These are phyloP conservation scores for Sporothrix luriei DNA, from an alignment of 2,329 filamentous ascomycete genomes.

Conservation along the genomic window DNA sequence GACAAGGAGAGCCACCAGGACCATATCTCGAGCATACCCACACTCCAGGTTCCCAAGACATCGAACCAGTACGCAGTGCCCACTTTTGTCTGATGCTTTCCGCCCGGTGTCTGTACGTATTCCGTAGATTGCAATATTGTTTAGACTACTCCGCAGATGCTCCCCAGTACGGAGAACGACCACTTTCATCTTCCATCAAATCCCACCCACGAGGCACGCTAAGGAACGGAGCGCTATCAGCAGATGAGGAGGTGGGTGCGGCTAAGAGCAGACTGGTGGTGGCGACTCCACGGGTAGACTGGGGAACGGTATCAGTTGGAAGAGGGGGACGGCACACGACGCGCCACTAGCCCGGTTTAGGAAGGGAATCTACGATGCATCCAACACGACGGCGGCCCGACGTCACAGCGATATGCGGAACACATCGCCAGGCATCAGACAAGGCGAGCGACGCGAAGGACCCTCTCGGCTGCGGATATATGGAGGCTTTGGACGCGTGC, in stretches of 20 bases:
- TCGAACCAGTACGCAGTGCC: too few species aligned
- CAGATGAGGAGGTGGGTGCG: neutral
- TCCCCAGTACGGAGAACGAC: too few species aligned
- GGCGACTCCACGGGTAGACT: neutral
- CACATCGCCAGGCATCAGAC: neutral
- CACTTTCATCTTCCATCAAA: too few species aligned
- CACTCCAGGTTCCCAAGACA: too few species aligned
- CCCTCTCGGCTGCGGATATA: constrained; percentile 2
- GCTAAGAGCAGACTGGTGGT: neutral
- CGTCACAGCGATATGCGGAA: neutral
- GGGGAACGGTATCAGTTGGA: neutral
- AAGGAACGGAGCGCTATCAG: neutral
- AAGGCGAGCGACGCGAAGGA: neutral
- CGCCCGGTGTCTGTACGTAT: too few species aligned
- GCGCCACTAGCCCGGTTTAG: constrained; percentile 27
- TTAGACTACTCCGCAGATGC: too few species aligned
- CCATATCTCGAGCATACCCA: too few species aligned
- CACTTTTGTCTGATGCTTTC: too few species aligned
- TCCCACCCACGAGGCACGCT: constrained; percentile 7
- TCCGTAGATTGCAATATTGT: too few species aligned
- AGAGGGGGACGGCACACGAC: neutral
- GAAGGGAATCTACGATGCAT: constrained; percentile 32
- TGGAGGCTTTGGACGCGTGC: neutral
- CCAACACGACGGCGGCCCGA: neutral
- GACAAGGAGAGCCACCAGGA: too few species aligned